These are phyloP conservation scores for Coniosporium tulheliwenetii DNA, from an alignment of 2,329 filamentous ascomycete species.

Conservation along the genomic window DNA sequence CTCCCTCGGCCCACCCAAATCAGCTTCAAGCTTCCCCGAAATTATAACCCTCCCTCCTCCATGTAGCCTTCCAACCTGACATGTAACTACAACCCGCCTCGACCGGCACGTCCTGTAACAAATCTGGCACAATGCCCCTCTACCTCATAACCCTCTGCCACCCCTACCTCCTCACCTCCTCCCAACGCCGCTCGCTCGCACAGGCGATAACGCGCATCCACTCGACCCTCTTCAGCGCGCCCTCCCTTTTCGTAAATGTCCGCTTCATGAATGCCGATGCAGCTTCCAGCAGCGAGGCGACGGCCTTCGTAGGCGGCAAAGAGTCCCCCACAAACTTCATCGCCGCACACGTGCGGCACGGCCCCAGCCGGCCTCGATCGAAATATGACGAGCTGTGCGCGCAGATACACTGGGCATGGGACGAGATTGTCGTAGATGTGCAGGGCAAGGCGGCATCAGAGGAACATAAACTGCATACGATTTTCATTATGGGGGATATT, in stretches of 20 bases:
- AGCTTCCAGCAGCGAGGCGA: not conserved
- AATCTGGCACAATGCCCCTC: slow-evolving; percentile 22
- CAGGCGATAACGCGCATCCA: slow-evolving; percentile 25
- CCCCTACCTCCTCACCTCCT: slow-evolving; percentile 12
- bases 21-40: too few relatives aligned
- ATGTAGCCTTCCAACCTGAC: too few relatives aligned
- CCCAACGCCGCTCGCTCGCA: slow-evolving; percentile 24
- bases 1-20: too few relatives aligned
- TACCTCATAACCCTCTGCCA: slow-evolving; percentile 24
- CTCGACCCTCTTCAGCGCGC: slow-evolving; percentile 23
- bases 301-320: too few relatives aligned
- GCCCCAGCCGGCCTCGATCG: slow-evolving; percentile 13
- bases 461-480: slow-evolving; percentile 4
- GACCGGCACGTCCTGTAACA: too few relatives aligned
- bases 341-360: slow-evolving; percentile 17
- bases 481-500: slow-evolving; percentile 13
- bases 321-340: slow-evolving; percentile 13
- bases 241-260: slow-evolving; percentile 29
- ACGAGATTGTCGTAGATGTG: slow-evolving; percentile 9
- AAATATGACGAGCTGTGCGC: slow-evolving; percentile 13
- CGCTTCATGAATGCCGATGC: slow-evolving; percentile 16
- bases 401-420: slow-evolving; percentile 13
- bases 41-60: too few relatives aligned
- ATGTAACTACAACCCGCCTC: too few relatives aligned
- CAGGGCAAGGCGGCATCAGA: slow-evolving; percentile 5